Base-by-base conservation (phyloP, 202 grass and related monocot species). In the Musa balbisiana region DNA sequence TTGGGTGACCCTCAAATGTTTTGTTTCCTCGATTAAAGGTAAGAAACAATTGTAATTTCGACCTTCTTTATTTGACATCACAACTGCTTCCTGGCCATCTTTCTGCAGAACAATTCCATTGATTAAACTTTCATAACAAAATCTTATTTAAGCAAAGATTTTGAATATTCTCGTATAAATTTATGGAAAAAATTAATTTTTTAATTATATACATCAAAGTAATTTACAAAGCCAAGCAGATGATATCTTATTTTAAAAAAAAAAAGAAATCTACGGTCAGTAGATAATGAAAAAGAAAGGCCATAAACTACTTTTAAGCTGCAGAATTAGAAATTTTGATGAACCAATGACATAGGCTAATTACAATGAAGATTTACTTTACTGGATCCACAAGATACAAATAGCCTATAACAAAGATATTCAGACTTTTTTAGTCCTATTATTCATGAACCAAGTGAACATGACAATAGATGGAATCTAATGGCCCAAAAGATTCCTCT, bases 41-140 rank as follows among this genome's bases (percentile, higher is more conserved):
- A 98, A 76, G 76, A 87, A 98, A 81, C 94, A 94, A 1, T 58
- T 80, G 78, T 88, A 94, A 64, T 74, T 88, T 85, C 76, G 78
- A 22, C 95, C 95, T 17, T 85, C 82, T 51, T 99, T 90, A 71
- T 53, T 90, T 49, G 87, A 82, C 87, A 99, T 92, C 29, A 77
- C 23, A 72, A 87, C 87, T 10, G 74, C 85, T 75, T 99, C 95
- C 80, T 90, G 91, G 62, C 77, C 79, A 88, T 85, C 87, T 55
- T 89, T 91, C 94, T 98, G 82, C 79, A 76, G 59, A 76, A 69
- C 53, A 81, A 59, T 50, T 23, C 24, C 64, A 64, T 69, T 17
- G n/a, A 17, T 68, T 15, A 52, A 53, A 69, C 55, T 11, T 24
- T 12, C 19, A 51, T 20, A 69, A 69, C 9, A 12, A 56, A 66